Evolutionary conservation across 2,329 filamentous ascomycete species (phyloP).

Genomic region (Botryotinia narcissicola): DNA sequence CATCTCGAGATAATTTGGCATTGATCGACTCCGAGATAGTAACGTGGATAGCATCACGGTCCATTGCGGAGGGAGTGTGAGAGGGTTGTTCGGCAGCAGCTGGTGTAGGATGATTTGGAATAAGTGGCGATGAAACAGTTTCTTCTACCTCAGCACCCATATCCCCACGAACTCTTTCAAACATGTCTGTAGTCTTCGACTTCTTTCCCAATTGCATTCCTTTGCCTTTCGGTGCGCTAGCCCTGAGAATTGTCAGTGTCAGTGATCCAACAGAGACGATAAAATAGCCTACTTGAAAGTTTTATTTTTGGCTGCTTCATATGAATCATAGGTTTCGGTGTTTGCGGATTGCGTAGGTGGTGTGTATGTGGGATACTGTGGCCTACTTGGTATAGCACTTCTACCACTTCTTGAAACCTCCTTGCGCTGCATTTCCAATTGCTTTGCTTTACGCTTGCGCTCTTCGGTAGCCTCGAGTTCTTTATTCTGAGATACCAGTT

Average conservation of each 20-base stretch:
- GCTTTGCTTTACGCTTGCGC: constrained; percentile 97
- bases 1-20: constrained; percentile 84
- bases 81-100: constrained; percentile 51
- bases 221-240: constrained; percentile 77
- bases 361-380: constrained; percentile 86
- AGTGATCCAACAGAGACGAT: constrained; percentile 32
- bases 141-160: constrained; percentile 84
- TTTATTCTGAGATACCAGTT: constrained; percentile 68
- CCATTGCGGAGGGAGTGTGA: constrained; percentile 62
- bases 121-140: constrained; percentile 59
- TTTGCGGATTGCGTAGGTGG: constrained; percentile 71
- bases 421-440: constrained; percentile 97
- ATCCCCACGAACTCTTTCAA: constrained; percentile 89
- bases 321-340: constrained; percentile 84
- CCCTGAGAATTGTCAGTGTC: constrained; percentile 40
- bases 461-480: constrained; percentile 97
- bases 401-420: constrained; percentile 80
- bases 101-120: constrained; percentile 50
- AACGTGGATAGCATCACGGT: constrained; percentile 83
- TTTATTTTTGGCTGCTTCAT: constrained; percentile 98
- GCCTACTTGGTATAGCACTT: constrained; percentile 65
- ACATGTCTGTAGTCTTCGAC: constrained; percentile 96
- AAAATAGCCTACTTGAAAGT: constrained; percentile 64
- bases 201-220: constrained; percentile 99
- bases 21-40: constrained; percentile 87